Evolutionary conservation across 176 grass and related monocot species (phyloP).

Genomic region (Rhynchospora breviuscula): DNA sequence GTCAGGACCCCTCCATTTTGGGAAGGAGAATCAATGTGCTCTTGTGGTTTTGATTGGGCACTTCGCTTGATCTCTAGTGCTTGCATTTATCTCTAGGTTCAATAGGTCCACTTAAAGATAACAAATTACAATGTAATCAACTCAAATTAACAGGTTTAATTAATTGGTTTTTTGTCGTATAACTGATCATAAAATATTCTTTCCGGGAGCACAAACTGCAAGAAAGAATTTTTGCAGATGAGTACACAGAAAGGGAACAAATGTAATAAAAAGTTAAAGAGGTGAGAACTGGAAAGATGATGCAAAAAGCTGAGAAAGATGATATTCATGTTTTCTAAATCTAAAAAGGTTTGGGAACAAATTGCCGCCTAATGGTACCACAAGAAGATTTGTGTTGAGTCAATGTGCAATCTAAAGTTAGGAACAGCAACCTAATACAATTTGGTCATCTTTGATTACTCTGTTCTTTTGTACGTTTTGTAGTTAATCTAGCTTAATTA

Average conservation of each 20-base stretch:
- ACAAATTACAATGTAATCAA: not conserved
- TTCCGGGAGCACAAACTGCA: not conserved
- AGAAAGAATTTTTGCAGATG: not conserved
- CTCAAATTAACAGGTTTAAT: not conserved
- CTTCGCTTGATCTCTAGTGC: not conserved
- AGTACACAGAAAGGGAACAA: not conserved
- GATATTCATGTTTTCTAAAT: not conserved
- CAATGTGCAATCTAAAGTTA: not conserved
- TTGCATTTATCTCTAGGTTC: not conserved
- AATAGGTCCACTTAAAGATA: not conserved
- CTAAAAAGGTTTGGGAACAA: not conserved
- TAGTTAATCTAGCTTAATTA: no score
- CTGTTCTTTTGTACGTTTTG: no score
- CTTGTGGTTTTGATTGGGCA: not conserved
- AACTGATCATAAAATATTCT: not conserved
- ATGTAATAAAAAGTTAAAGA: not conserved
- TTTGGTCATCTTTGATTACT: no score
- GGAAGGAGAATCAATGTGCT: not conserved
- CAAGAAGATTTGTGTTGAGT: not conserved
- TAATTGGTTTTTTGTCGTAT: not conserved
- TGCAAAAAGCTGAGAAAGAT: slow-evolving; percentile 1
- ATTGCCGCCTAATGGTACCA: not conserved
- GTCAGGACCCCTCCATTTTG: not conserved
- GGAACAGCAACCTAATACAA: no score
- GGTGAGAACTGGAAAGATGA: slow-evolving; percentile 8